Conservation (phyloP, 768 basidiomycete genomes). For the Leccinellum albellum region DNA sequence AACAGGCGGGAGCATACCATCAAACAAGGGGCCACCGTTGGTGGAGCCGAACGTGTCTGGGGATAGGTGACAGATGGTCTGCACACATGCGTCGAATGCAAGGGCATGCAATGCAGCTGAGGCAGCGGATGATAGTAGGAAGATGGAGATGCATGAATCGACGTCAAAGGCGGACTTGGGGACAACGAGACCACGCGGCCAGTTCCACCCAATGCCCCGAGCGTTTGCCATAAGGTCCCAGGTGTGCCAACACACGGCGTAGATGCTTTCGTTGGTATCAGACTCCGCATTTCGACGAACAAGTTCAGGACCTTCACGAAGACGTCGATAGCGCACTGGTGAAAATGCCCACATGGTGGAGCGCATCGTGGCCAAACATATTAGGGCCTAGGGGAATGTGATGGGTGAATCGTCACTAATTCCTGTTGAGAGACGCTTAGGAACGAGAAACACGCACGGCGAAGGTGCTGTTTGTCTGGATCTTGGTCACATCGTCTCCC, state of each 20-base stretch:
- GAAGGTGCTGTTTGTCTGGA: conserved; percentile 15
- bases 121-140: conserved; percentile 6
- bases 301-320: not conserved
- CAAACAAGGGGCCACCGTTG: conserved; percentile 36
- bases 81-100: conserved; percentile 16
- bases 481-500: conserved; percentile 11
- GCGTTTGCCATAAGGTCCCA: conserved; percentile 24
- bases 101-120: conserved; percentile 5
- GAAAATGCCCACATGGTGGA: conserved; percentile 20
- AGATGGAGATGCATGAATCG: conserved; percentile 7
- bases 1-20: conserved; percentile 31
- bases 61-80: conserved; percentile 26
- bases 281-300: not conserved
- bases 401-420: not conserved
- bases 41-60: conserved; percentile 36
- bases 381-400: conserved; percentile 7
- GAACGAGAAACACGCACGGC: conserved; percentile 14
- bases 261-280: conserved; percentile 1
- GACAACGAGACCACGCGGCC: conserved; percentile 19
- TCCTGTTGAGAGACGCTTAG: not conserved
- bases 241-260: conserved; percentile 21
- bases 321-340: conserved; percentile 14
- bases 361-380: conserved; percentile 15
- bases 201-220: conserved; percentile 30
- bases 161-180: conserved; percentile 6